phyloP scores from a whole-genome alignment of 208 protist species.

The Acanthamoeba royreba region DNA sequence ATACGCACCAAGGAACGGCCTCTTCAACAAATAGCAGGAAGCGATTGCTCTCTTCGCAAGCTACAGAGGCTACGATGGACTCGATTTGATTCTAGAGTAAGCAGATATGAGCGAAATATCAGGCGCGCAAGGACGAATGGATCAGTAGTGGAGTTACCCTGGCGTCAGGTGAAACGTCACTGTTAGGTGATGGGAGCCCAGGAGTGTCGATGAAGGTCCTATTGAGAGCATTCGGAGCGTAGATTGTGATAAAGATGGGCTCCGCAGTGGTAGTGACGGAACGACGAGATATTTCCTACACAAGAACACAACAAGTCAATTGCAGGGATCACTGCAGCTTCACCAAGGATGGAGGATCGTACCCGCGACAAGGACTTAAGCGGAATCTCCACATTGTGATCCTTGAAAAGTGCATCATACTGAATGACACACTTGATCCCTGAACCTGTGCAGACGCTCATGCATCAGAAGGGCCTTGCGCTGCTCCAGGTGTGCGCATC shows the following conservation, averaged over 20 bases:
- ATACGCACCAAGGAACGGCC: not conserved
- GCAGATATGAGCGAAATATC: not conserved
- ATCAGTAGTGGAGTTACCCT: not conserved
- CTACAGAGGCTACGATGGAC: not conserved
- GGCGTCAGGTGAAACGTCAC: not conserved
- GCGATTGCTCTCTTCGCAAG: not conserved
- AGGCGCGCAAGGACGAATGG: not conserved
- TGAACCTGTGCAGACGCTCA: too few species aligned
- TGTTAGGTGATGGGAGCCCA: not conserved
- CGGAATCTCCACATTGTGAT: not conserved
- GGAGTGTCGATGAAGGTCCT: conserved; percentile 22
- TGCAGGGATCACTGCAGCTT: not conserved
- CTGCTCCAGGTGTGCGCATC: not conserved
- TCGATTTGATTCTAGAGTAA: not conserved
- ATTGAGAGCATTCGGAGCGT: not conserved
- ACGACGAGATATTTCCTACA: not conserved
- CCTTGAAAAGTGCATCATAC: not conserved
- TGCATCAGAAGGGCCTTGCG: too few species aligned
- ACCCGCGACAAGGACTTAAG: not conserved
- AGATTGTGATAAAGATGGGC: not conserved
- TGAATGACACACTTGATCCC: conserved; percentile 5
- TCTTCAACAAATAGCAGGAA: not conserved
- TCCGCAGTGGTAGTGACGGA: not conserved
- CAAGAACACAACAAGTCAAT: too few species aligned
- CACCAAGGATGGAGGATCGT: not conserved